Percentiles rank a stretch among this genome's conserved stretches.
These are phyloP conservation scores for Paraurostyla sp. DNA, from an alignment of 73 alveolate species.

Conservation along the genomic window DNA sequence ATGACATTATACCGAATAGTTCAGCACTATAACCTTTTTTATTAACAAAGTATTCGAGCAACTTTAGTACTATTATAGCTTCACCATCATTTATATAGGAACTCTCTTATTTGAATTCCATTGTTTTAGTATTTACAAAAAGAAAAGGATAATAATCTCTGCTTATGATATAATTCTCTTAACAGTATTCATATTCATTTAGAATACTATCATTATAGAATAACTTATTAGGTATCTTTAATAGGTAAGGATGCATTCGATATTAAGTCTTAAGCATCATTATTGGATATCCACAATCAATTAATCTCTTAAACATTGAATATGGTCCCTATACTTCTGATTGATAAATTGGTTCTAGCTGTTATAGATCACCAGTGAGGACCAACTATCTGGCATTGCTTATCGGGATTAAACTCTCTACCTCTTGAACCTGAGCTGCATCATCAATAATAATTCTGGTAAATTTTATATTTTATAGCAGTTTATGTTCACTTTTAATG, in stretches of 20 bases:
- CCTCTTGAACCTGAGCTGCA: background rate
- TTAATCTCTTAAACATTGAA: background rate
- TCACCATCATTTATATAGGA: background rate
- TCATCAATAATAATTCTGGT: conserved; percentile 21
- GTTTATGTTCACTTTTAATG: background rate
- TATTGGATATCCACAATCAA: background rate
- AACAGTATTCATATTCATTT: background rate
- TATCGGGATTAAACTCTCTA: background rate
- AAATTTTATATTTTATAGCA: background rate
- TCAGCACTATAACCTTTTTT: background rate
- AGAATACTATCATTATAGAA: background rate
- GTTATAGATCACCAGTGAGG: background rate
- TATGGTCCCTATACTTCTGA: background rate
- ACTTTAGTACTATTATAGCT: background rate
- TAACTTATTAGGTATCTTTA: background rate
- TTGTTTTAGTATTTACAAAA: background rate
- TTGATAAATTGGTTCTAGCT: background rate
- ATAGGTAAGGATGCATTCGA: conserved; percentile 38
- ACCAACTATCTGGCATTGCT: background rate
- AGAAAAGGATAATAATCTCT: background rate
- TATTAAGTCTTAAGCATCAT: background rate
- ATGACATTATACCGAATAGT: conserved; percentile 10
- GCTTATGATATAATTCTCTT: background rate
- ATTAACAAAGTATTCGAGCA: background rate
- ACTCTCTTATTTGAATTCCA: background rate